Evolutionary conservation across 768 basidiomycete species (phyloP).

Genomic region (Trametes coccinea): DNA sequence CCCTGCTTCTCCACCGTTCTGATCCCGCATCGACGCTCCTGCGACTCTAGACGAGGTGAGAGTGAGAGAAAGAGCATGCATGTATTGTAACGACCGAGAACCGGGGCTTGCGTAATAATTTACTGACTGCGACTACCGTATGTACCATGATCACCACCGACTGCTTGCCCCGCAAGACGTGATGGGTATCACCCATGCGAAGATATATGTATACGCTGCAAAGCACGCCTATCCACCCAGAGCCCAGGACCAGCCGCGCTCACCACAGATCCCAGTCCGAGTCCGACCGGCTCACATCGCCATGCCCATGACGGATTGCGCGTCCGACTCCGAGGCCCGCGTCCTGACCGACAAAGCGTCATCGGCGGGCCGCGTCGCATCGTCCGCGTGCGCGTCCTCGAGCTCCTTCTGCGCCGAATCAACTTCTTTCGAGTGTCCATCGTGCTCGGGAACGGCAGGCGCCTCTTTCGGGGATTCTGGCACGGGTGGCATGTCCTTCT

Average conservation of each 20-base stretch:
- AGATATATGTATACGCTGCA: not conserved
- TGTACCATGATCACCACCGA: not conserved
- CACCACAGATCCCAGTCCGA: not conserved
- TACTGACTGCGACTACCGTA: not conserved
- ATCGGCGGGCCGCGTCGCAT: slow-evolving; percentile 1
- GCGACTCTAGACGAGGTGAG: no score
- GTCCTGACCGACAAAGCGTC: slow-evolving; percentile 17
- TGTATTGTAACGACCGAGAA: slow-evolving; percentile 5
- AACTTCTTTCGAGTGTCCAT: no score
- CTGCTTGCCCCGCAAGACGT: not conserved
- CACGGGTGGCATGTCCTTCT: not conserved
- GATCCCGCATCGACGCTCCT: not conserved
- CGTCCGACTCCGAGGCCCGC: slow-evolving; percentile 1
- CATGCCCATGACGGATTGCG: slow-evolving; percentile 12
- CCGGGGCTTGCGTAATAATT: slow-evolving; percentile 15
- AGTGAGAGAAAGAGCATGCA: not conserved
- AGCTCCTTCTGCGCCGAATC: slow-evolving; percentile 16
- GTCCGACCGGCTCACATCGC: slow-evolving; percentile 14
- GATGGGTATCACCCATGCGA: slow-evolving; percentile 7
- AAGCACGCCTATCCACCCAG: not conserved
- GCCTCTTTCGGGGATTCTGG: slow-evolving; percentile 6
- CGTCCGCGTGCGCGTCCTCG: slow-evolving; percentile 19
- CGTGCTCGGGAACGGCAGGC: not conserved
- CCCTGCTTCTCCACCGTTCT: not conserved
- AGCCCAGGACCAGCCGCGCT: slow-evolving; percentile 2